phyloP scores from a whole-genome alignment of 805 yeast genomes.

The Starmerella ratchasimensis region DNA sequence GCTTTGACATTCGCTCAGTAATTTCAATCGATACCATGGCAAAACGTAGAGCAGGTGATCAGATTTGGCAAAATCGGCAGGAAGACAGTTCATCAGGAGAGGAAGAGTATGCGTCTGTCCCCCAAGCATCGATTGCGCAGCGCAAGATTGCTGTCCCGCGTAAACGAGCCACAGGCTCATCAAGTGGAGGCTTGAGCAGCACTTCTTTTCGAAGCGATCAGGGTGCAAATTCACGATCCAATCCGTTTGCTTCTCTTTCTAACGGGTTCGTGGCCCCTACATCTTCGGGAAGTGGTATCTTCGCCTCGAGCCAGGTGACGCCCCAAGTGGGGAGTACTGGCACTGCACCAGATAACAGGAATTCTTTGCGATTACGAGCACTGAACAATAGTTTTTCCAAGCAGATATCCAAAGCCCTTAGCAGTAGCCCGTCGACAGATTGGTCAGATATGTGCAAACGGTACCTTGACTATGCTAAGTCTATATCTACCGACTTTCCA shows the following conservation, averaged over 20 bases:
- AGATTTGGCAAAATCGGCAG: conserved; percentile 40
- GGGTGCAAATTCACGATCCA: not conserved
- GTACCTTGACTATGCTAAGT: conserved; percentile 16
- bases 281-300: no score
- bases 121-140: conserved; percentile 44
- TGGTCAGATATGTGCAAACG: conserved; percentile 18
- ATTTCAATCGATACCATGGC: no score
- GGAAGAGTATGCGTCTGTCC: conserved; percentile 1
- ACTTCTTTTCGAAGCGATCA: no score
- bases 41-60: conserved; percentile 55
- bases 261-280: no score
- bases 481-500: no score
- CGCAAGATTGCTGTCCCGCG: conserved; percentile 48
- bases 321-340: conserved; percentile 17
- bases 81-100: conserved; percentile 4
- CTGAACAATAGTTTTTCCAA: conserved; percentile 17
- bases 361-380: conserved; percentile 11
- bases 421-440: conserved; percentile 11
- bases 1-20: not conserved
- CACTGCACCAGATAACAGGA: not conserved
- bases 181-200: no score
- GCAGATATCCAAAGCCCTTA: conserved; percentile 9
- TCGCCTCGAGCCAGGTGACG: not conserved
- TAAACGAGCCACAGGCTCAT: no score
- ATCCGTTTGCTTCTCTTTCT: not conserved